Evolutionary conservation across 495 filamentous ascomycete genomes (phyloP), one percentile per base, ranked within the genome.

Genomic region (Penicillium fimorum): DNA sequence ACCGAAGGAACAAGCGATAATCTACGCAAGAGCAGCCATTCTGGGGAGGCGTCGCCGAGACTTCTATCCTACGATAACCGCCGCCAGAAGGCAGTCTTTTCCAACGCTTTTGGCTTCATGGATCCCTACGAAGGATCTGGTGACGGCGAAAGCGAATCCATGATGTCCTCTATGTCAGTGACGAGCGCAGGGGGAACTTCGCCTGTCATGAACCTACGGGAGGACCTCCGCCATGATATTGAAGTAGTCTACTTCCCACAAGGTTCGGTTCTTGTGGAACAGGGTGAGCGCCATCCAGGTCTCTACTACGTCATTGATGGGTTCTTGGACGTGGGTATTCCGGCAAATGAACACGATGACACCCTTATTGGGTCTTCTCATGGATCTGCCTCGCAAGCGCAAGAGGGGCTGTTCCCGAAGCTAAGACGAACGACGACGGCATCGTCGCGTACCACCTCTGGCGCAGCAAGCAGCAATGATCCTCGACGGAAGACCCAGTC

Each of bases 291-390:
- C 17, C 95, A 95, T 62, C 95, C 95, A 0, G 94, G 94, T 1
- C 77, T 98, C 10, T 98, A 98, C 74, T 98, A 97, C 69, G 94
- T 98, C 11, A 89, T 98, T 50, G 94, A 98, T 69, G 94, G 94
- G 4, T 98, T 98, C 58, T 74, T 98, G 24, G 95, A 98, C 68
- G 92, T 96, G 18, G 91, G 91, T 52, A 83, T 91, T 37, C 85
- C 89, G 1, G 68, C 77, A 0, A 81, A 83, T 46, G 83, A 84
- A 4, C 76, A 76, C 25, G 79, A 65, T 49, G 67, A 73, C 24
- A 74, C 76, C 49, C 66, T 75, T 12, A 68, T 74, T 32, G 70
- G 79, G 58, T 56, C 57, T 9, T 74, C 65, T 10, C 68, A 66
- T 56, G 58, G 69, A 50, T 54, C 58, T 1, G 55, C 60, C 40